phyloP scores from a whole-genome alignment of 202 grass and related monocot species.

The Carex arenaria region DNA sequence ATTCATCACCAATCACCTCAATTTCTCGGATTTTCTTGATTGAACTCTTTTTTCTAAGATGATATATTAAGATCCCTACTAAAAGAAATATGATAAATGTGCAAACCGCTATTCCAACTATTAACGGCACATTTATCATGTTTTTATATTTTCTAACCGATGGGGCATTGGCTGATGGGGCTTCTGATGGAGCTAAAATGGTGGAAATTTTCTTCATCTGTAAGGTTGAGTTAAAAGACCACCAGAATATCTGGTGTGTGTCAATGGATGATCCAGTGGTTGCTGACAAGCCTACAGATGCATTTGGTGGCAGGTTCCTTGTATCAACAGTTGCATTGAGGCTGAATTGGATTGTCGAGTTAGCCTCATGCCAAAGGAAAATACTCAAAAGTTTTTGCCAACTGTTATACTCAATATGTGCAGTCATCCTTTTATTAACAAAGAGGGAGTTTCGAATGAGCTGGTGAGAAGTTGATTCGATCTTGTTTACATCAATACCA shows the following conservation, averaged over 20 bases:
- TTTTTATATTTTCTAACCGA: background rate
- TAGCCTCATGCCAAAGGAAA: background rate
- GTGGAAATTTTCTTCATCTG: background rate
- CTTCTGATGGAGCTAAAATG: background rate
- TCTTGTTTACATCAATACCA: slow-evolving; percentile 32
- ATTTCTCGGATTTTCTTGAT: slow-evolving; percentile 22
- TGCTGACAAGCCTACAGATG: slow-evolving; percentile 52
- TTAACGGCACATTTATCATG: background rate
- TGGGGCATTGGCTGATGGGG: background rate
- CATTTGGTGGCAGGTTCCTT: slow-evolving; percentile 2
- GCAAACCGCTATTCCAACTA: background rate
- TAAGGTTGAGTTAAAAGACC: slow-evolving; percentile 66
- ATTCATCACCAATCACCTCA: slow-evolving; percentile 35
- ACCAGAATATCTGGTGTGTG: slow-evolving; percentile 48
- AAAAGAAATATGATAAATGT: background rate
- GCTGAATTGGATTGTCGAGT: background rate
- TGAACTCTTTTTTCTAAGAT: background rate
- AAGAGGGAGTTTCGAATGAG: background rate
- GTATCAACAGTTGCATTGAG: slow-evolving; percentile 11
- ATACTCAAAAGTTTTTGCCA: slow-evolving; percentile 7
- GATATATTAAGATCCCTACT: background rate
- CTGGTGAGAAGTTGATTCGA: background rate
- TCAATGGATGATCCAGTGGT: slow-evolving; percentile 44
- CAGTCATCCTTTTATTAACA: slow-evolving; percentile 5
- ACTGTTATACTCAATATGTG: slow-evolving; percentile 24